Evolutionary conservation across 352 stramenopile species (phyloP).

Genomic region (Lagenidium giganteum): DNA sequence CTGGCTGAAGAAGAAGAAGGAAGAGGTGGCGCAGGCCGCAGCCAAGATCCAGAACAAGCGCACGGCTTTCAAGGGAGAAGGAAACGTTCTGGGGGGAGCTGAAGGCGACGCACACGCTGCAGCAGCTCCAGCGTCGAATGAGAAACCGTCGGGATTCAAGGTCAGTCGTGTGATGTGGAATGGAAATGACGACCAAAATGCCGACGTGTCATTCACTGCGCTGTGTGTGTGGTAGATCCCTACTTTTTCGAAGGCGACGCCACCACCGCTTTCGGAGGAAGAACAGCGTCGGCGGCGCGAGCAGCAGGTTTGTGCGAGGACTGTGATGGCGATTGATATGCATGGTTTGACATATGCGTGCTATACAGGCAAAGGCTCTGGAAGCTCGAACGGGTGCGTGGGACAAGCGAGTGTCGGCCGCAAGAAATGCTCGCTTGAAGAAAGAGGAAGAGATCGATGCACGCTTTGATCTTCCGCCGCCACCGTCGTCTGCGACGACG

Average conservation of each 20-base stretch:
- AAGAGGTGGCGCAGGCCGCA: slow-evolving; percentile 32
- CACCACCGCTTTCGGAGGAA: slow-evolving; percentile 36
- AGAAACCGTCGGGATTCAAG: slow-evolving; percentile 20
- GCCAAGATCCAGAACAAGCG: slow-evolving; percentile 78
- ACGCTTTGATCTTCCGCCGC: slow-evolving; percentile 26
- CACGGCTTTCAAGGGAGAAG: slow-evolving; percentile 50
- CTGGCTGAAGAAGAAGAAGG: slow-evolving; percentile 84
- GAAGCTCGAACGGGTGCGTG: slow-evolving; percentile 54
- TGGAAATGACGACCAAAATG: neutral
- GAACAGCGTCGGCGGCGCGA: slow-evolving; percentile 52
- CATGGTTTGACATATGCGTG: neutral
- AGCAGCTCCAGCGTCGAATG: slow-evolving; percentile 2
- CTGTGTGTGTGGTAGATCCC: slow-evolving; percentile 20
- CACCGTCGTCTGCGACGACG: slow-evolving; percentile 2
- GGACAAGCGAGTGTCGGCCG: slow-evolving; percentile 63
- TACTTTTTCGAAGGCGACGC: slow-evolving; percentile 32
- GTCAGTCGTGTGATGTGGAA: slow-evolving; percentile 8
- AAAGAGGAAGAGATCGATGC: slow-evolving; percentile 44
- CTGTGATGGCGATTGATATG: neutral
- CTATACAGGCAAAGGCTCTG: slow-evolving; percentile 42
- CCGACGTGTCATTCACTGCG: neutral
- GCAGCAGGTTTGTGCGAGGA: slow-evolving; percentile 38
- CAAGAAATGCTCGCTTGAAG: slow-evolving; percentile 39
- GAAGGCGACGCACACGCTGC: slow-evolving; percentile 5
- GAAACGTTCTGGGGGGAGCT: slow-evolving; percentile 49